Percentiles rank a stretch among this genome's conserved stretches.
These are phyloP conservation scores for Malus hybrid DNA, from an alignment of 331 rosid genomes.

Conservation along the genomic window DNA sequence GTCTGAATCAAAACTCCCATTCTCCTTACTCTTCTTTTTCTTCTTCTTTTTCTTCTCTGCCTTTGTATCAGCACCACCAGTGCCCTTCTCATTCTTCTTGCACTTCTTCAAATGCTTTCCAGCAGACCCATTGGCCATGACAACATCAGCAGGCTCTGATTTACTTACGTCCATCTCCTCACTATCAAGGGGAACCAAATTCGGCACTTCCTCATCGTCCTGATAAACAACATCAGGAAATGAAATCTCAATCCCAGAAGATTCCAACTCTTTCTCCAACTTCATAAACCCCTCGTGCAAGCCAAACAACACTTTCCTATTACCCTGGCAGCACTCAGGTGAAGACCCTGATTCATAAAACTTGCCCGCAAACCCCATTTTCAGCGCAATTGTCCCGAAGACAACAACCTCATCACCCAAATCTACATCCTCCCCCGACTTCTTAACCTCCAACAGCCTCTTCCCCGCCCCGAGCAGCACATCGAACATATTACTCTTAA, in stretches of 20 bases:
- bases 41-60: conserved; percentile 40
- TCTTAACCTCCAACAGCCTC: conserved; percentile 54
- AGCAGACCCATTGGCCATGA: conserved; percentile 5
- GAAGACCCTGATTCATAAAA: conserved; percentile 77
- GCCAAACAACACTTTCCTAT: conserved; percentile 60
- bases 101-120: conserved; percentile 40
- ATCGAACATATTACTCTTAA: conserved; percentile 56
- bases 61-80: conserved; percentile 22
- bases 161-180: conserved; percentile 25
- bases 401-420: conserved; percentile 27
- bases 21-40: conserved; percentile 27
- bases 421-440: conserved; percentile 42
- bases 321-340: conserved; percentile 70
- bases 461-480: conserved; percentile 48
- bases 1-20: conserved; percentile 19
- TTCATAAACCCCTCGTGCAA: conserved; percentile 60
- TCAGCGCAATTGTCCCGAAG: conserved; percentile 49
- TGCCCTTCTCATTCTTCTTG: conserved; percentile 34
- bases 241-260: conserved; percentile 42
- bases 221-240: conserved; percentile 33
- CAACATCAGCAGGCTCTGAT: conserved; percentile 15
- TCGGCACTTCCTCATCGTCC: conserved; percentile 51
- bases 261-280: conserved; percentile 60
- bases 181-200: conserved; percentile 40
- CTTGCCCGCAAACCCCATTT: conserved; percentile 46